Conservation (phyloP, 2,329 filamentous ascomycete species). For the Epicoccum sorghinum region DNA sequence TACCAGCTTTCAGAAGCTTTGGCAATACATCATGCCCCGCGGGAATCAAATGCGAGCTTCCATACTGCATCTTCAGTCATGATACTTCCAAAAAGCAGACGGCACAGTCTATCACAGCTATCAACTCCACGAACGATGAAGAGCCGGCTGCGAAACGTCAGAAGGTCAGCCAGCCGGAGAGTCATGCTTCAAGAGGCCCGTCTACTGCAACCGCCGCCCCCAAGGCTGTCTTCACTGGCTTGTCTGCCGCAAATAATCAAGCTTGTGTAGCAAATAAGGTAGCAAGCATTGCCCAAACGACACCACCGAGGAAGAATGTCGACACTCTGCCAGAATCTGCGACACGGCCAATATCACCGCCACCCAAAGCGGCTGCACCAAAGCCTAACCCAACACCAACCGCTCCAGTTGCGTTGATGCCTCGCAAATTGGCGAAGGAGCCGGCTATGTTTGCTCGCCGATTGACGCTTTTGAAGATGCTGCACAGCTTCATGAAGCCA, state of each 20-base stretch:
- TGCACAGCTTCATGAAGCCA: constrained; percentile 70
- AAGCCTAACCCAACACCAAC: constrained; percentile 48
- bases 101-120: constrained; percentile 1
- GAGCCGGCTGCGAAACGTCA: constrained; percentile 38
- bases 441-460: constrained; percentile 47
- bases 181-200: background rate
- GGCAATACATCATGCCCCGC: constrained; percentile 56
- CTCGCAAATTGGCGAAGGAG: constrained; percentile 64
- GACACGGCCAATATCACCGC: constrained; percentile 42
- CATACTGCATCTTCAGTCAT: constrained; percentile 66
- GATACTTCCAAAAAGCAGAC: constrained; percentile 29
- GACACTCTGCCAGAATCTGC: constrained; percentile 28
- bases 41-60: constrained; percentile 55
- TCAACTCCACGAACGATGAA: constrained; percentile 3
- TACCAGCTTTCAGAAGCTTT: constrained; percentile 34
- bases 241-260: constrained; percentile 26
- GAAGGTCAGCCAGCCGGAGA: constrained; percentile 32
- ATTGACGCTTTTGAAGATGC: constrained; percentile 58
- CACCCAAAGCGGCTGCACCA: constrained; percentile 26
- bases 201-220: constrained; percentile 10
- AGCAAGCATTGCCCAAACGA: constrained; percentile 2
- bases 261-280: constrained; percentile 10
- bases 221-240: constrained; percentile 31
- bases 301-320: constrained; percentile 2
- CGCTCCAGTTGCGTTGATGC: constrained; percentile 62